Conservation (phyloP, 2,329 filamentous ascomycete species). For the Cryphonectria radicalis region DNA sequence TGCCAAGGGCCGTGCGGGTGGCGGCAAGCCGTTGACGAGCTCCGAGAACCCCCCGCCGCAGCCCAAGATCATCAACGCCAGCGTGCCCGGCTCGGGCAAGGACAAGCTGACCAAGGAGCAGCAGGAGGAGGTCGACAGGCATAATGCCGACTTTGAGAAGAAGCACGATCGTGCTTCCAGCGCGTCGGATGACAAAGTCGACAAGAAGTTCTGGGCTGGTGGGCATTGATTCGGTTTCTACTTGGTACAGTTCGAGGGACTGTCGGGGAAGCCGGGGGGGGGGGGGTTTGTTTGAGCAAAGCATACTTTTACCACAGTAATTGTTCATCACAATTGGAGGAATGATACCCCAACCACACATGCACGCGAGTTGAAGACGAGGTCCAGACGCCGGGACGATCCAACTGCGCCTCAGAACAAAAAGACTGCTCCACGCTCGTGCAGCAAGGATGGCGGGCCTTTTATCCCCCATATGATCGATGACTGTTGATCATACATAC, state of each 20-base stretch:
- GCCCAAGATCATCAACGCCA: conserved; percentile 58
- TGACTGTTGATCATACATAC: background rate
- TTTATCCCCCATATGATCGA: background rate
- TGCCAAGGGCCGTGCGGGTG: conserved; percentile 45
- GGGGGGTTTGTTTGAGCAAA: background rate
- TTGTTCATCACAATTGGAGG: background rate
- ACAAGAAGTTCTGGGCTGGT: conserved; percentile 55
- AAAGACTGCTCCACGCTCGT: background rate
- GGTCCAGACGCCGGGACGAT: background rate
- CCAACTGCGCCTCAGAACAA: background rate
- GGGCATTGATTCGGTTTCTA: conserved; percentile 21
- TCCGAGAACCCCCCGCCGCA: conserved; percentile 43
- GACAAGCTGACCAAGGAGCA: conserved; percentile 53
- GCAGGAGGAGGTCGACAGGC: conserved; percentile 59
- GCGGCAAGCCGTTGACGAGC: conserved; percentile 43
- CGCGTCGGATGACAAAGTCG: conserved; percentile 54
- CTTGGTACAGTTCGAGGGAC: background rate
- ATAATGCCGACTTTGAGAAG: conserved; percentile 61
- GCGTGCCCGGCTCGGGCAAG: conserved; percentile 42
- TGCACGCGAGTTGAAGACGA: background rate
- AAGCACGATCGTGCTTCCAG: conserved; percentile 52
- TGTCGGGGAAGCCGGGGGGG: background rate
- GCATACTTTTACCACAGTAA: background rate
- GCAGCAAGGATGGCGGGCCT: background rate
- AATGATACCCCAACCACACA: background rate